Evolutionary conservation across 768 basidiomycete species (phyloP).

Genomic region (Boletus pseudo-olivaceus): DNA sequence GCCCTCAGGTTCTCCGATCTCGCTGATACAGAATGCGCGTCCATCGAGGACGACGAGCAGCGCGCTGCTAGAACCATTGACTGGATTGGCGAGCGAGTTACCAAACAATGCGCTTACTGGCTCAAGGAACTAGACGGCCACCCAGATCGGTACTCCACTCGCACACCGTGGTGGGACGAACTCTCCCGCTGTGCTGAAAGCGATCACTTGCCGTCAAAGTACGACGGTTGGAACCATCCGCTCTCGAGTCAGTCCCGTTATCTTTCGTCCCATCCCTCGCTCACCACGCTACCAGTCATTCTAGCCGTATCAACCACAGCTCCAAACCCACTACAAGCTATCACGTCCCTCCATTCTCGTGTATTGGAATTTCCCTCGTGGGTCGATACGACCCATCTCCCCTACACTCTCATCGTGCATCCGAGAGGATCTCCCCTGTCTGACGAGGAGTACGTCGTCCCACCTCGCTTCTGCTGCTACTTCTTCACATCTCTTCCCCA

Average conservation of each 20-base stretch:
- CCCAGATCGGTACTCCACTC: slow-evolving; percentile 37
- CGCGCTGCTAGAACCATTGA: slow-evolving; percentile 80
- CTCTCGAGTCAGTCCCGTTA: slow-evolving; percentile 56
- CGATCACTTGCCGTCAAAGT: slow-evolving; percentile 65
- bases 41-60: slow-evolving; percentile 73
- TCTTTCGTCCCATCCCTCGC: slow-evolving; percentile 8
- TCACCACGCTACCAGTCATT: slow-evolving; percentile 52
- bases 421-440: slow-evolving; percentile 65
- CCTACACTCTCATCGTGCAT: slow-evolving; percentile 77
- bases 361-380: slow-evolving; percentile 68
- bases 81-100: slow-evolving; percentile 78
- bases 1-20: slow-evolving; percentile 77
- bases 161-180: slow-evolving; percentile 89
- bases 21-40: slow-evolving; percentile 65
- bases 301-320: slow-evolving; percentile 79
- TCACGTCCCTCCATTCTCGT: slow-evolving; percentile 70
- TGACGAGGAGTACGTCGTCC: slow-evolving; percentile 68
- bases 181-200: slow-evolving; percentile 73
- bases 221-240: slow-evolving; percentile 87
- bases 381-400: slow-evolving; percentile 71
- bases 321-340: slow-evolving; percentile 76
- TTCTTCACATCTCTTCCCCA: slow-evolving; percentile 29
- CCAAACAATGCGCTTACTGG: slow-evolving; percentile 63
- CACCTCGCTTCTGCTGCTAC: not conserved
- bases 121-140: slow-evolving; percentile 58